Percentiles rank a stretch among this genome's conserved stretches.
Conservation (phyloP, 2,329 filamentous ascomycete species). For the Xylariaceae sp. region DNA sequence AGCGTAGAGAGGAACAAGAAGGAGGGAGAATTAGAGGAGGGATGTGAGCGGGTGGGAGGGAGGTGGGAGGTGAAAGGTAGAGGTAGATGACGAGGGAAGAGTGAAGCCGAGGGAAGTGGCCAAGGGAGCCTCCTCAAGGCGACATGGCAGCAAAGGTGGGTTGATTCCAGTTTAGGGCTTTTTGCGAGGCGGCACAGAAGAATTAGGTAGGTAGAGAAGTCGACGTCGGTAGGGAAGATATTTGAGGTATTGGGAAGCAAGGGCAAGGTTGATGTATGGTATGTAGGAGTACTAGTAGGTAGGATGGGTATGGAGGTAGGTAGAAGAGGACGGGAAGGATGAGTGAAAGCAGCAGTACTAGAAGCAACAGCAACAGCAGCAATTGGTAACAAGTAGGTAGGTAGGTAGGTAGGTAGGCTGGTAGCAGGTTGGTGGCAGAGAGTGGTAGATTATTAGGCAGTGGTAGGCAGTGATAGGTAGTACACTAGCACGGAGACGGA, state of each 20-base stretch:
- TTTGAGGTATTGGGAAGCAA: not conserved
- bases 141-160: constrained; percentile 10
- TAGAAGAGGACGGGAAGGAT: no score
- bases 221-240: not conserved
- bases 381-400: no score
- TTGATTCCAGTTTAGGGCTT: not conserved
- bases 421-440: not conserved
- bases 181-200: not conserved
- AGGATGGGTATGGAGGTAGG: no score
- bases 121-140: constrained; percentile 9
- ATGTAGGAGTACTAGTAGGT: no score
- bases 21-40: not conserved
- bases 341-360: not conserved
- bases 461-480: not conserved
- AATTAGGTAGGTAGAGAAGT: not conserved
- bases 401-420: not conserved
- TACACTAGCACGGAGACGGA: no score
- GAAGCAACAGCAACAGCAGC: not conserved
- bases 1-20: constrained; percentile 1
- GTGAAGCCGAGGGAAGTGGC: constrained; percentile 8
- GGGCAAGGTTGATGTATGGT: not conserved
- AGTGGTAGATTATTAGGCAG: no score
- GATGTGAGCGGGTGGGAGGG: no score
- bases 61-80: no score
- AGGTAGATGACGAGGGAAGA: not conserved